Percentiles rank a stretch among this genome's conserved stretches.
These are phyloP conservation scores for Pseudoturritis turrita DNA, from an alignment of 345 rosid species.

Conservation along the genomic window DNA sequence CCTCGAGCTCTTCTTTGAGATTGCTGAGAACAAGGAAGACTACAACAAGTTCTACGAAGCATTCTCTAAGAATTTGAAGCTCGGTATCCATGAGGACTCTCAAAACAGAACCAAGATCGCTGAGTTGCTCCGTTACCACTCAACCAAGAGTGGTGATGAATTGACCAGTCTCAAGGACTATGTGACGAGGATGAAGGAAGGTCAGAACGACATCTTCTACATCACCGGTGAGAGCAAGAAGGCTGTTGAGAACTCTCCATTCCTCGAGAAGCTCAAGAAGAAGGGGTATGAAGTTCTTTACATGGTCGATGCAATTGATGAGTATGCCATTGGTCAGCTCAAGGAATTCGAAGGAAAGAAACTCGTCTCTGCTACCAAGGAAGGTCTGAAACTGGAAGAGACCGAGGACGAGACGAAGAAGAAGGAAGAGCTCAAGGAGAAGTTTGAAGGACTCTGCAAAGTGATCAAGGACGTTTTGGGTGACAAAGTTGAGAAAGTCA, in stretches of 20 bases:
- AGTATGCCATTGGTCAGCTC: slow-evolving; percentile 79
- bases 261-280: slow-evolving; percentile 92
- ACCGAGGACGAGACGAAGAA: slow-evolving; percentile 74
- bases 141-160: slow-evolving; percentile 91
- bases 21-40: slow-evolving; percentile 95
- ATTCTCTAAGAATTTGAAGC: slow-evolving; percentile 86
- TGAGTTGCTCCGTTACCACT: slow-evolving; percentile 78
- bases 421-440: slow-evolving; percentile 57
- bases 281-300: slow-evolving; percentile 75
- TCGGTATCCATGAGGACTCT: slow-evolving; percentile 86
- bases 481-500: slow-evolving; percentile 75
- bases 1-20: slow-evolving; percentile 78
- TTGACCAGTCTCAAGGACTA: slow-evolving; percentile 87
- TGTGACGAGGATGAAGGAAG: slow-evolving; percentile 95
- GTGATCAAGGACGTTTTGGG: slow-evolving; percentile 82
- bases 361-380: slow-evolving; percentile 85
- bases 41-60: slow-evolving; percentile 89
- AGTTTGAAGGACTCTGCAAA: slow-evolving; percentile 86
- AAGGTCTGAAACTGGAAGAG: slow-evolving; percentile 75
- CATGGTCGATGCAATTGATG: slow-evolving; percentile 90
- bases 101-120: slow-evolving; percentile 74
- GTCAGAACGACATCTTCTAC: slow-evolving; percentile 72
- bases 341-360: slow-evolving; percentile 89
- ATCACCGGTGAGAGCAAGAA: slow-evolving; percentile 94
- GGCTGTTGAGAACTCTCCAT: slow-evolving; percentile 91